phyloP scores from a whole-genome alignment of 1,139 yeast genomes.

The Debaryomyces singareniensis region DNA sequence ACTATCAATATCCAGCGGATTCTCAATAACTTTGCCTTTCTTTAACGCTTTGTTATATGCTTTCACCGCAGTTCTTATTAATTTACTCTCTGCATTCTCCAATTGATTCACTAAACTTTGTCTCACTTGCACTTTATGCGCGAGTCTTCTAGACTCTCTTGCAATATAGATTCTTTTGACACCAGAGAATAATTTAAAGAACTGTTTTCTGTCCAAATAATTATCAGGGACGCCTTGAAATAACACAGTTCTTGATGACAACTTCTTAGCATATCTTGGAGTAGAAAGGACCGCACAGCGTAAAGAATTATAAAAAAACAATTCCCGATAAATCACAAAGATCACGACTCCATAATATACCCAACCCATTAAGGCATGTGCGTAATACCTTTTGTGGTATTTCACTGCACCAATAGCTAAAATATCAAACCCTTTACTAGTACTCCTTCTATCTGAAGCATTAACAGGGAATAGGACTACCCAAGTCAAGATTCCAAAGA shows the following conservation, averaged over 20 bases:
- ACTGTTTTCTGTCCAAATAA: constrained; percentile 56
- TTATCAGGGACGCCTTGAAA: constrained; percentile 76
- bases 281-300: constrained; percentile 78
- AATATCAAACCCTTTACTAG: constrained; percentile 61
- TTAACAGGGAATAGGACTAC: constrained; percentile 60
- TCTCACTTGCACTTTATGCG: constrained; percentile 54
- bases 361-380: constrained; percentile 83
- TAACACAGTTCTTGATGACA: constrained; percentile 74
- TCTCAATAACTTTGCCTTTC: constrained; percentile 42
- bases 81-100: constrained; percentile 63
- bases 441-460: constrained; percentile 50
- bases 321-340: constrained; percentile 73
- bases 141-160: constrained; percentile 58
- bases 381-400: constrained; percentile 61
- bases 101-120: constrained; percentile 53
- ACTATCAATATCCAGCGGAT: constrained; percentile 46
- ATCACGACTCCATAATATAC: constrained; percentile 63
- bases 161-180: constrained; percentile 71
- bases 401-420: constrained; percentile 70
- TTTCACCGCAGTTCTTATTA: constrained; percentile 57
- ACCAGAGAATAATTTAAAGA: constrained; percentile 59
- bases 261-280: constrained; percentile 66
- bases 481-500: constrained; percentile 39
- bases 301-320: constrained; percentile 70
- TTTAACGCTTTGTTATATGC: constrained; percentile 59